Evolutionary conservation across 371 early-diverging fungal genomes (phyloP).

Genomic region (Racocetra persica): DNA sequence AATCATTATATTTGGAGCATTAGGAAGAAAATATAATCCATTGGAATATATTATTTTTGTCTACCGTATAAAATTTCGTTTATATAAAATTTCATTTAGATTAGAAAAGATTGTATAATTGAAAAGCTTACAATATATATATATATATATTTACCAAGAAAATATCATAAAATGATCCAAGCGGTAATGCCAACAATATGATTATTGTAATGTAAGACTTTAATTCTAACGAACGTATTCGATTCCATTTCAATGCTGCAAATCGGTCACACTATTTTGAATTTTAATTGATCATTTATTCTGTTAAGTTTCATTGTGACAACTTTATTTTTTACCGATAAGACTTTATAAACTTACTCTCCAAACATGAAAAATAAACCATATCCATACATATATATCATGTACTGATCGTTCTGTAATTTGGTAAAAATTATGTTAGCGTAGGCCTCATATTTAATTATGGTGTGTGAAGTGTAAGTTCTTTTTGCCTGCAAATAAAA

Average conservation of each 20-base stretch:
- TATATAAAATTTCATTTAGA: too few relatives aligned
- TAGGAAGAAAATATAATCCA: conserved; percentile 50
- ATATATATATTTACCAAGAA: too few relatives aligned
- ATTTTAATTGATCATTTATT: neutral
- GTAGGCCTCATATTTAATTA: too few relatives aligned
- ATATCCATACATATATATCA: conserved; percentile 35
- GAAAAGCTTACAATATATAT: too few relatives aligned
- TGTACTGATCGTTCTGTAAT: conserved; percentile 32
- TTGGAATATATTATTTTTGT: conserved; percentile 60
- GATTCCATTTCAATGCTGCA: neutral
- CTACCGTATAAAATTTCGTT: too few relatives aligned
- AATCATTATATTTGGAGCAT: conserved; percentile 45
- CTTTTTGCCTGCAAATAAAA: too few relatives aligned
- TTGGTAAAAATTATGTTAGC: too few relatives aligned
- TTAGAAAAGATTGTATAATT: conserved; percentile 43
- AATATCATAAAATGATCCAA: conserved; percentile 58
- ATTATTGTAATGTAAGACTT: conserved; percentile 58
- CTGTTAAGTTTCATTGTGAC: neutral
- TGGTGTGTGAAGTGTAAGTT: too few relatives aligned
- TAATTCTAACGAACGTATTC: conserved; percentile 45
- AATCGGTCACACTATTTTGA: conserved; percentile 27
- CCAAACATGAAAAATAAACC: conserved; percentile 31
- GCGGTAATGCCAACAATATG: conserved; percentile 58
- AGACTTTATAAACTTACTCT: neutral
- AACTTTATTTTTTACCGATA: neutral